Evolutionary conservation across 345 rosid genomes (phyloP).

Genomic region (Balakata baccata): DNA sequence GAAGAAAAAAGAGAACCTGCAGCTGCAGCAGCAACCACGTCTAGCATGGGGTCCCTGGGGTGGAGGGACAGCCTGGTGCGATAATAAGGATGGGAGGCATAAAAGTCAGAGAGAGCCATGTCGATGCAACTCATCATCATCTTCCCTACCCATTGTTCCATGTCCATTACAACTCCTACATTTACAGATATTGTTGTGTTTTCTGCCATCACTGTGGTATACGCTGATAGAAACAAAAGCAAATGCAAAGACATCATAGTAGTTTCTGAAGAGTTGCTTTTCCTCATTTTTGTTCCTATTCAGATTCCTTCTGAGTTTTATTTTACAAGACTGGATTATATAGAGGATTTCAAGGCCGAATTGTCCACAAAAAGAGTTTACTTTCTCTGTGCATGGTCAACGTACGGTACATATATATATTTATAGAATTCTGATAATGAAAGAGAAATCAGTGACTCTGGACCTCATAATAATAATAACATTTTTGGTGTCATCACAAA

Average conservation of each 20-base stretch:
- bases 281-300: too few relatives aligned
- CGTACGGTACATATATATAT: too few relatives aligned
- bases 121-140: constrained; percentile 41
- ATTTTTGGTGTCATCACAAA: too few relatives aligned
- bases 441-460: too few relatives aligned
- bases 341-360: too few relatives aligned
- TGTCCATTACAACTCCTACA: constrained; percentile 53
- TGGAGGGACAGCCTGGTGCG: constrained; percentile 44
- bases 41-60: constrained; percentile 38
- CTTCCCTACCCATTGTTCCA: constrained; percentile 20
- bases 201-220: constrained; percentile 12
- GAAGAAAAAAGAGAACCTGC: constrained; percentile 40
- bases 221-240: neutral
- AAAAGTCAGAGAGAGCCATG: constrained; percentile 57
- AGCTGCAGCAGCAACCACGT: constrained; percentile 50
- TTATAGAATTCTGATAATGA: too few relatives aligned
- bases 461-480: too few relatives aligned
- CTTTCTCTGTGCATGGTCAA: too few relatives aligned
- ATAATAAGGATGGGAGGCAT: constrained; percentile 30
- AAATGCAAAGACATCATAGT: neutral
- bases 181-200: constrained; percentile 28
- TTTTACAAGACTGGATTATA: too few relatives aligned
- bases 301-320: too few relatives aligned
- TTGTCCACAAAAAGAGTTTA: too few relatives aligned
- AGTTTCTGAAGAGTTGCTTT: too few relatives aligned